phyloP scores from a whole-genome alignment of 768 basidiomycete species.

The Tricholoma saponaceum region DNA sequence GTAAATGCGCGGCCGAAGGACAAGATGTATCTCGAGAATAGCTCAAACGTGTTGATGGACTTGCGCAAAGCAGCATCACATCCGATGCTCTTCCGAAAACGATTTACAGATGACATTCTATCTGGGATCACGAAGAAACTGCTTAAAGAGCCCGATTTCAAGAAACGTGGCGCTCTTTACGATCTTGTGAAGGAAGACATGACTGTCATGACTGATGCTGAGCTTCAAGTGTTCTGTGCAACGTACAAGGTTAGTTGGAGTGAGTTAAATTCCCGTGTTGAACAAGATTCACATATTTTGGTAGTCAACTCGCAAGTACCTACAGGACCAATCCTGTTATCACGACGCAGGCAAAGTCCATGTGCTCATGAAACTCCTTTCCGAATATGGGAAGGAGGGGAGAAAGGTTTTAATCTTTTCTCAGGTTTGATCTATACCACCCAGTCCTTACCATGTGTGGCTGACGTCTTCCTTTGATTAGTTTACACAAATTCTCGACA shows the following conservation, averaged over 20 bases:
- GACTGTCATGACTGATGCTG: constrained; percentile 97
- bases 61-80: constrained; percentile 94
- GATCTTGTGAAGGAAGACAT: constrained; percentile 95
- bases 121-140: constrained; percentile 74
- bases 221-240: constrained; percentile 82
- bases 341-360: constrained; percentile 86
- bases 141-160: constrained; percentile 90
- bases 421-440: constrained; percentile 52
- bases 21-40: constrained; percentile 73
- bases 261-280: background rate
- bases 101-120: constrained; percentile 75
- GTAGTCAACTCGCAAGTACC: constrained; percentile 70
- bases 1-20: constrained; percentile 46
- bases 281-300: background rate
- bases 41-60: constrained; percentile 95
- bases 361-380: constrained; percentile 66
- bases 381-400: constrained; percentile 58
- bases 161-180: constrained; percentile 72
- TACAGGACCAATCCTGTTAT: constrained; percentile 72
- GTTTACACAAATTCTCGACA: constrained; percentile 97
- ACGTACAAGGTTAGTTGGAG: constrained; percentile 70
- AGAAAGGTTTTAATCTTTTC: constrained; percentile 93
- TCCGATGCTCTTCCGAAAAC: constrained; percentile 90
- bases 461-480: constrained; percentile 23
- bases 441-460: background rate